phyloP scores from a whole-genome alignment of 208 protist species.

The Borovskyia barvae region DNA sequence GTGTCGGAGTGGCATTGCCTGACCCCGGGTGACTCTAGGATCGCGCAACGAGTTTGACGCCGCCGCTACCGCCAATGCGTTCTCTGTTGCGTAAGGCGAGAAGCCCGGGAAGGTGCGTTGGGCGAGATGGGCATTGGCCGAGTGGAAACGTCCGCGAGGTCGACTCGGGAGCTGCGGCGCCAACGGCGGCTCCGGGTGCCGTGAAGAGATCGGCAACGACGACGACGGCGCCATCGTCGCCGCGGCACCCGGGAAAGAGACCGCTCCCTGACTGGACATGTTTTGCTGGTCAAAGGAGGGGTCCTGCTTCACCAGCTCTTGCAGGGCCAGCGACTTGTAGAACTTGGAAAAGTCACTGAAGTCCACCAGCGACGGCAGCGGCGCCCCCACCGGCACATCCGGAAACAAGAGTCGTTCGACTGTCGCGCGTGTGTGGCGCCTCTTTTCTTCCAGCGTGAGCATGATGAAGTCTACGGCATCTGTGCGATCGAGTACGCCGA shows the following conservation, averaged over 20 bases:
- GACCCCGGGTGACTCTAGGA: too few relatives aligned
- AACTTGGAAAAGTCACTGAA: constrained; percentile 77
- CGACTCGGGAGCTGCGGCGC: too few relatives aligned
- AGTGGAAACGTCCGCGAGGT: too few relatives aligned
- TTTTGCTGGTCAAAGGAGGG: constrained; percentile 20
- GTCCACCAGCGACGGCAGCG: constrained; percentile 46
- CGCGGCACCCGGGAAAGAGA: too few relatives aligned
- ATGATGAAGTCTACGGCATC: constrained; percentile 59
- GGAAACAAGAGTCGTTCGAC: constrained; percentile 44
- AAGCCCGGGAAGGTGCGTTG: too few relatives aligned
- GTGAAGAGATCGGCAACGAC: background rate
- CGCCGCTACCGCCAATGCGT: too few relatives aligned
- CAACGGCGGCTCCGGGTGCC: constrained; percentile 9
- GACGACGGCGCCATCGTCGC: background rate
- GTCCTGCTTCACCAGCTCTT: constrained; percentile 42
- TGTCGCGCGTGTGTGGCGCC: constrained; percentile 27
- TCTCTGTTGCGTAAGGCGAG: too few relatives aligned
- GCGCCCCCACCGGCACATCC: background rate
- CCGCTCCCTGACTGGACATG: too few relatives aligned
- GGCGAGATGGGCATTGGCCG: too few relatives aligned
- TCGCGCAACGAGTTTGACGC: too few relatives aligned
- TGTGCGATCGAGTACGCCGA: constrained; percentile 52
- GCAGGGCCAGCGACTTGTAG: constrained; percentile 51
- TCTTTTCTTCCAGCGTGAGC: constrained; percentile 39
- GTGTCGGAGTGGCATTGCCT: too few relatives aligned